Evolutionary conservation across 441 rosid species (phyloP).

Genomic region (Brassica hybrid): DNA sequence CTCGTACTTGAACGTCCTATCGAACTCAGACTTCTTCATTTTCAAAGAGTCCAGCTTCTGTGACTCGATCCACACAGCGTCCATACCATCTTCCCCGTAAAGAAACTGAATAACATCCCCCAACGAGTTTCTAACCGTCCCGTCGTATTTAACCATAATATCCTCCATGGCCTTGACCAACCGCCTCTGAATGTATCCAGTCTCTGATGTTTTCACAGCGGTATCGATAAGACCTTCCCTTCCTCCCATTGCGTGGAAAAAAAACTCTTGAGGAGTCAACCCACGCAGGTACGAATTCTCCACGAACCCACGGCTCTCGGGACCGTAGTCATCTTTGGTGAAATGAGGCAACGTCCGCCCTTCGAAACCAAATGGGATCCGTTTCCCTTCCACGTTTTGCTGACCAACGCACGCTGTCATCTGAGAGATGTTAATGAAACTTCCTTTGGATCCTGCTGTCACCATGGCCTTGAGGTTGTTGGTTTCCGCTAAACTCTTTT

Average conservation of each 20-base stretch:
- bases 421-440: slow-evolving; percentile 98
- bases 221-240: slow-evolving; percentile 99
- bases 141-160: slow-evolving; percentile 99
- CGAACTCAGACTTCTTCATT: slow-evolving; percentile 82
- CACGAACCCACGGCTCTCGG: slow-evolving; percentile 99
- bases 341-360: slow-evolving; percentile 97
- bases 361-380: slow-evolving; percentile 92
- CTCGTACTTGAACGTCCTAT: slow-evolving; percentile 79
- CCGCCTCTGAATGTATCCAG: slow-evolving; percentile 99
- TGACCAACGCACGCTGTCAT: slow-evolving; percentile 99
- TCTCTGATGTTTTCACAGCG: slow-evolving; percentile 98
- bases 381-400: slow-evolving; percentile 99
- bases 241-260: slow-evolving; percentile 99
- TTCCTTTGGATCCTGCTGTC: slow-evolving; percentile 99
- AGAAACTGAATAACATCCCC: slow-evolving; percentile 99
- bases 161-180: slow-evolving; percentile 99
- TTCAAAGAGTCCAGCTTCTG: slow-evolving; percentile 92
- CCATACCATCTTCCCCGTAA: slow-evolving; percentile 99
- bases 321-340: slow-evolving; percentile 96
- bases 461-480: slow-evolving; percentile 99
- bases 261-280: slow-evolving; percentile 98
- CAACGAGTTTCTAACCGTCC: slow-evolving; percentile 94
- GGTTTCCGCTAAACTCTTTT: slow-evolving; percentile 94
- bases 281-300: slow-evolving; percentile 99
- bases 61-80: slow-evolving; percentile 95